These are phyloP conservation scores for Wilhelminamyces savonicus DNA, from an alignment of 805 yeast genomes.

Conservation along the genomic window DNA sequence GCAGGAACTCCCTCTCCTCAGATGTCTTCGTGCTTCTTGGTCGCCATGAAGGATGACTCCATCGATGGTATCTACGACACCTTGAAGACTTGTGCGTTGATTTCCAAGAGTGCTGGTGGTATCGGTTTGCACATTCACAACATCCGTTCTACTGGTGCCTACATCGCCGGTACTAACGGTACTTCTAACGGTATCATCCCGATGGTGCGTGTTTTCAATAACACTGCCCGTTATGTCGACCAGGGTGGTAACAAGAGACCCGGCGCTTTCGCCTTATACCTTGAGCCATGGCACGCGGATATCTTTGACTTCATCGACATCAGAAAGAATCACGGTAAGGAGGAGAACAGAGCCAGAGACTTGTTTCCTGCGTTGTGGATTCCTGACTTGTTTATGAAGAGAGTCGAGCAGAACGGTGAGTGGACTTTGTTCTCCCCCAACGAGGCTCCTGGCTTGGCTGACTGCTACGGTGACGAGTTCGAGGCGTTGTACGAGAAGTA, in stretches of 20 bases:
- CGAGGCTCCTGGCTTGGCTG: slow-evolving; percentile 52
- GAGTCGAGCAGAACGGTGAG: slow-evolving; percentile 49
- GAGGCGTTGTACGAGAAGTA: slow-evolving; percentile 44
- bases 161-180: slow-evolving; percentile 59
- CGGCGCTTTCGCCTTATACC: slow-evolving; percentile 55
- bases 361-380: slow-evolving; percentile 60
- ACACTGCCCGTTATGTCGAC: slow-evolving; percentile 58
- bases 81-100: slow-evolving; percentile 54
- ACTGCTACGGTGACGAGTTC: slow-evolving; percentile 52
- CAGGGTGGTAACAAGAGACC: slow-evolving; percentile 65
- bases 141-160: slow-evolving; percentile 53
- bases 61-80: slow-evolving; percentile 60
- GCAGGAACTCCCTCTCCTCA: slow-evolving; percentile 58
- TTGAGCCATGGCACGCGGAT: slow-evolving; percentile 62
- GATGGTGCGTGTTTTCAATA: slow-evolving; percentile 57
- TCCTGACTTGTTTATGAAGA: slow-evolving; percentile 56
- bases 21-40: slow-evolving; percentile 58
- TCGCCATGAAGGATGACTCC: slow-evolving; percentile 59
- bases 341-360: slow-evolving; percentile 58
- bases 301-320: slow-evolving; percentile 53
- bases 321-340: slow-evolving; percentile 59
- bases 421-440: slow-evolving; percentile 59
- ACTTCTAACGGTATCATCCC: slow-evolving; percentile 59
- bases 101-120: slow-evolving; percentile 60
- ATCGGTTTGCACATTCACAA: slow-evolving; percentile 58